Evolutionary conservation across 176 grass and related monocot species (phyloP).

Genomic region (Calamus simplicifolius): DNA sequence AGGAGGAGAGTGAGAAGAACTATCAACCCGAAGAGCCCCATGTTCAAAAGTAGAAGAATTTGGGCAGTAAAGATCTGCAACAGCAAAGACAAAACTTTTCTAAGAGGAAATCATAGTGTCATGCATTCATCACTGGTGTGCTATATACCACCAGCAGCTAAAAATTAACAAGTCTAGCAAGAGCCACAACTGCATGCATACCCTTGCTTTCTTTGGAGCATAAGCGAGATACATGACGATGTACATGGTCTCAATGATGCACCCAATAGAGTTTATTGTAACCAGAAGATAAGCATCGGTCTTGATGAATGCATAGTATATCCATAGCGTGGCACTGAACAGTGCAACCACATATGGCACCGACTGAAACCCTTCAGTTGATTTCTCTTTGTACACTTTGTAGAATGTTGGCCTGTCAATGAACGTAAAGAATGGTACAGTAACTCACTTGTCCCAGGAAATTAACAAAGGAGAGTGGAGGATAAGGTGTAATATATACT

Average conservation of each 20-base stretch:
- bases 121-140: neutral
- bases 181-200: neutral
- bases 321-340: conserved; percentile 87
- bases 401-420: conserved; percentile 65
- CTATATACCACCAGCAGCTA: too few relatives aligned
- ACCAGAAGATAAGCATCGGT: conserved; percentile 48
- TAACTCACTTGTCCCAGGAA: neutral
- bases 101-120: too few relatives aligned
- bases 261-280: conserved; percentile 65
- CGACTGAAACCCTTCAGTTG: conserved; percentile 77
- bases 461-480: neutral
- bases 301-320: conserved; percentile 77
- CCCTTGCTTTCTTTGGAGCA: conserved; percentile 45
- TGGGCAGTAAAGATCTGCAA: conserved; percentile 50
- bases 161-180: too few relatives aligned
- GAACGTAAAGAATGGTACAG: too few relatives aligned
- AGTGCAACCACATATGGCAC: conserved; percentile 81
- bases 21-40: conserved; percentile 46
- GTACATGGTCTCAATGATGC: conserved; percentile 80
- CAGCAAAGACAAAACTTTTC: too few relatives aligned
- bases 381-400: conserved; percentile 56
- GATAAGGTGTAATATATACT: conserved; percentile 9
- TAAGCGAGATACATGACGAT: conserved; percentile 53
- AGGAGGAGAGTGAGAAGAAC: conserved; percentile 50
- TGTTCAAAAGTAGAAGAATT: conserved; percentile 56